phyloP scores from a whole-genome alignment of 305 asterid species.

The Nicotiana rustica region DNA sequence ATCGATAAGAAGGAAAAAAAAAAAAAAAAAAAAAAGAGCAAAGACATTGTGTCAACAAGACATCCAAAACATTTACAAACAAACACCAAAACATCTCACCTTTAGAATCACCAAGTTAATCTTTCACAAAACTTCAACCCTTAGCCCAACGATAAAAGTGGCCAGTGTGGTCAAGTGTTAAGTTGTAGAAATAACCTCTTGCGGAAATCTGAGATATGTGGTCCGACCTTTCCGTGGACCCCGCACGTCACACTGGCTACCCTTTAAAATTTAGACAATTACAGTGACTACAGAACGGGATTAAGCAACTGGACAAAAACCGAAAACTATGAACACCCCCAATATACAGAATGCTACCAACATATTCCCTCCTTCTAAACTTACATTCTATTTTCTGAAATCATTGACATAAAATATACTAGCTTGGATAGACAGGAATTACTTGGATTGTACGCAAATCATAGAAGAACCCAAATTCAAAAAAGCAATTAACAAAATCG shows the following conservation, averaged over 20 bases:
- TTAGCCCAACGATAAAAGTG: too few species aligned
- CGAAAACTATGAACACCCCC: not conserved
- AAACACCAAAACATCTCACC: not conserved
- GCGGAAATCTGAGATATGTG: too few species aligned
- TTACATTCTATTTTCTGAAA: not conserved
- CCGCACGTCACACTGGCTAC: too few species aligned
- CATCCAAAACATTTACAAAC: not conserved
- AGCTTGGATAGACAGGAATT: not conserved
- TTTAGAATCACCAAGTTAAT: not conserved
- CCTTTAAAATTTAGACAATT: too few species aligned
- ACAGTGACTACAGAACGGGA: not conserved
- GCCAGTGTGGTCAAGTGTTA: too few species aligned
- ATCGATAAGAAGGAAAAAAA: not conserved
- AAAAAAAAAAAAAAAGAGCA: not conserved
- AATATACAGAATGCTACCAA: not conserved
- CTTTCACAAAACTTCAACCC: not conserved
- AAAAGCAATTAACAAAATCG: not conserved
- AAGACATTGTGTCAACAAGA: not conserved
- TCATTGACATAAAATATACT: conserved; percentile 11
- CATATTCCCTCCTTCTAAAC: not conserved
- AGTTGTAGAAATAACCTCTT: too few species aligned
- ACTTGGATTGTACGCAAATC: conserved; percentile 12
- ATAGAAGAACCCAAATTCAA: conserved; percentile 20
- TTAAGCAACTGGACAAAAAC: not conserved
- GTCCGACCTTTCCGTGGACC: too few species aligned